Evolutionary conservation across 352 stramenopile species (phyloP), one percentile per base, ranked within the genome.

Genomic region (Pythium biforme): DNA sequence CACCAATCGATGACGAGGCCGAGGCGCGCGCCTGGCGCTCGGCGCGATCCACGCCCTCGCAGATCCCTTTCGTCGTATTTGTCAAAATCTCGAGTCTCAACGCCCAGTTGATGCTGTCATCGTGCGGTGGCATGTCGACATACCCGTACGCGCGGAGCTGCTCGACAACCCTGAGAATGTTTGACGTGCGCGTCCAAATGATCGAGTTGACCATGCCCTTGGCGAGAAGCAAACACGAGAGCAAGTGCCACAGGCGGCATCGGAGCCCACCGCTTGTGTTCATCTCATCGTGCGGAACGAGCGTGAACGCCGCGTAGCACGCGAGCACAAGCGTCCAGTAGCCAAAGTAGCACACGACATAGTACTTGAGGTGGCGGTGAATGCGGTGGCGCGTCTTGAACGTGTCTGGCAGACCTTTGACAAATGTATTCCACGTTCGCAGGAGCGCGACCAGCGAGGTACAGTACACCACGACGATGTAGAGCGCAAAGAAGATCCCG

Each of bases 51-150:
- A 92, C 77, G 27, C 77, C 84, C 39, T 90, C 72, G 34, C 82
- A 93, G 68, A 96, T 96, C 11, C 88, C 88, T 62, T 88, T 82
- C 1, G 88, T 94, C 1, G 88, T 95, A 51, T 94, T 92, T 0
- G 79, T 92, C 17, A 96, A 52, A 62, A 96, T 95, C 57, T 96
- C 88, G 8, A 89, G 65, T n/a, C 88, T 76, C 22, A 96, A 55
- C 0, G 86, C 88, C 83, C 83, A 92, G 55, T 96, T 96, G 57
- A 96, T 94, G 51, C 79, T 92, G 55, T 91, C 83, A 48, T 90
- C 82, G 50, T 89, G 79, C 9, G 71, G 46, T 9, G 84, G 80
- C 22, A 91, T 48, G 62, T 91, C 73, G 0, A 87, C 76, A 23
- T 75, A 81, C 9, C 82, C 82, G 27, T 83, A 74, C 29, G 75